Conservation (phyloP, 2,329 filamentous ascomycete genomes). For the Phaeosphaeria sp. region DNA sequence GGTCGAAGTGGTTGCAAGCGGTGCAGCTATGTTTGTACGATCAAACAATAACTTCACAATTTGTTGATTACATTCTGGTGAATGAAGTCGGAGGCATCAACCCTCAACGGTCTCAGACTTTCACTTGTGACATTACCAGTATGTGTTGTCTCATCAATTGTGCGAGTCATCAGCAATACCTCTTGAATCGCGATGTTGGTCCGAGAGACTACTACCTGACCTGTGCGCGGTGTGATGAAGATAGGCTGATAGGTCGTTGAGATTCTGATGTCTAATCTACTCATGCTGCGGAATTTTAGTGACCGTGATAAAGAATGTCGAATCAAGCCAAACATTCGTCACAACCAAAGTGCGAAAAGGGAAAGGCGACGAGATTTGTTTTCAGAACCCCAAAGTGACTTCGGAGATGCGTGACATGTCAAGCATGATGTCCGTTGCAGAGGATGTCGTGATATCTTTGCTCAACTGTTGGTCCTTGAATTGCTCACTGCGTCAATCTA, state of each 20-base stretch:
- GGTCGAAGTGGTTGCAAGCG: background rate
- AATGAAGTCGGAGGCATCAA: conserved; percentile 1
- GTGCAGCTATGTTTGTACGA: background rate
- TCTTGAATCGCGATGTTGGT: background rate
- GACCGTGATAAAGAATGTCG: no score
- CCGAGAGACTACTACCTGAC: conserved; percentile 4
- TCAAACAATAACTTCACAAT: no score
- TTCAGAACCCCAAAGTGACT: background rate
- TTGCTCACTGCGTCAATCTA: conserved; percentile 6
- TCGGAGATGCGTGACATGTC: background rate
- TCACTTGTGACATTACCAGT: background rate
- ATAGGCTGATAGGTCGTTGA: background rate
- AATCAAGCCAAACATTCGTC: no score
- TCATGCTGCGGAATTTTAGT: no score
- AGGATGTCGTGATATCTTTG: conserved; percentile 1
- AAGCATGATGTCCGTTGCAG: background rate
- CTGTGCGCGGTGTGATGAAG: background rate
- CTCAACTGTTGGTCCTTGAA: conserved; percentile 5
- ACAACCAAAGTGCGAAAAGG: no score
- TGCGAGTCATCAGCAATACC: conserved; percentile 1
- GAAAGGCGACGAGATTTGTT: background rate
- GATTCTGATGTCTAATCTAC: background rate
- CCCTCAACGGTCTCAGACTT: conserved; percentile 3
- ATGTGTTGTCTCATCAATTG: conserved; percentile 2
- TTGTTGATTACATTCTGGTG: no score